These are phyloP conservation scores for Candida peoriensis DNA, from an alignment of 805 yeast genomes.

Conservation along the genomic window DNA sequence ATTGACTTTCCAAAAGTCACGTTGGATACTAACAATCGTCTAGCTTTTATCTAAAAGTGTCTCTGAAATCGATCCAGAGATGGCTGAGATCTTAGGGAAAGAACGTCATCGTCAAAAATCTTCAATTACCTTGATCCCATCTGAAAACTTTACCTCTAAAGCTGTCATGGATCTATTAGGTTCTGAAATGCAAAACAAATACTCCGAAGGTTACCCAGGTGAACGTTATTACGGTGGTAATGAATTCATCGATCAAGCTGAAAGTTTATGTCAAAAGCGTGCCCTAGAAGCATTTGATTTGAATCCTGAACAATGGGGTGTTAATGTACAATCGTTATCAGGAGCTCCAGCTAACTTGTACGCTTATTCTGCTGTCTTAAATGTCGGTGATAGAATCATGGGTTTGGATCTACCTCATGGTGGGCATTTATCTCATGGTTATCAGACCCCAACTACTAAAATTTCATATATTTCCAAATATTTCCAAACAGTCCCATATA, in stretches of 20 bases:
- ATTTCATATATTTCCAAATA: conserved; percentile 95
- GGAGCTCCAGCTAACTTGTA: conserved; percentile 98
- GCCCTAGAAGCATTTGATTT: conserved; percentile 87
- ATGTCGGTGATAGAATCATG: conserved; percentile 95
- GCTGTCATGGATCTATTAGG: conserved; percentile 96
- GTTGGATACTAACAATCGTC: no score
- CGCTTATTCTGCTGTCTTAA: conserved; percentile 92
- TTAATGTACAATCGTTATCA: conserved; percentile 91
- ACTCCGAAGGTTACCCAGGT: conserved; percentile 99
- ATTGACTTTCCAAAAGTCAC: no score
- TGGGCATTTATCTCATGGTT: conserved; percentile 98
- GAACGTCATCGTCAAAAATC: conserved; percentile 91
- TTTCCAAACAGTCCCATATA: conserved; percentile 98
- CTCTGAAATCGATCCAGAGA: conserved; percentile 70
- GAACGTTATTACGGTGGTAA: conserved; percentile 99
- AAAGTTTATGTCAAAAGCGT: conserved; percentile 86
- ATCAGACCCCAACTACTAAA: conserved; percentile 90
- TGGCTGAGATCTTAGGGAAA: conserved; percentile 63
- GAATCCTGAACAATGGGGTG: conserved; percentile 89
- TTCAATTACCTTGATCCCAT: conserved; percentile 90
- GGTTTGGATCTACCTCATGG: conserved; percentile 98
- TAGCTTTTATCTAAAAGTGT: conserved; percentile 8
- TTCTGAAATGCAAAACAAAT: conserved; percentile 96
- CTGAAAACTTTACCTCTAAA: conserved; percentile 94
- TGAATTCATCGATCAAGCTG: conserved; percentile 93